Evolutionary conservation across 768 basidiomycete genomes (phyloP).

Genomic region (Udeniomyces megalosporus): DNA sequence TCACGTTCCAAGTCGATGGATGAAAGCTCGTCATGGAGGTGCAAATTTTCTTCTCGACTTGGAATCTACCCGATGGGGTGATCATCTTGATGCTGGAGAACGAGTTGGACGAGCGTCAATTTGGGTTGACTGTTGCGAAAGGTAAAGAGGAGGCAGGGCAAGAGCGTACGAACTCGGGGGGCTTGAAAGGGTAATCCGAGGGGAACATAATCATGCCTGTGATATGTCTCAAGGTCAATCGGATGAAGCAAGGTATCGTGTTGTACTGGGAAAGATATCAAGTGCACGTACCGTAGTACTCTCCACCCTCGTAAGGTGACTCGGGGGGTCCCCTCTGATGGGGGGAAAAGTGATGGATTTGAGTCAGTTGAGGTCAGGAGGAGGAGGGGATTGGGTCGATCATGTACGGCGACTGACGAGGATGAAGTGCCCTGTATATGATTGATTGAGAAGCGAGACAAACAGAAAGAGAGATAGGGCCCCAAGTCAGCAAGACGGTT

Average conservation of each 20-base stretch:
- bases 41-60: conserved; percentile 86
- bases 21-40: conserved; percentile 58
- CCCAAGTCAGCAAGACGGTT: not conserved
- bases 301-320: conserved; percentile 75
- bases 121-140: not conserved
- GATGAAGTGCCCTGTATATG: conserved; percentile 69
- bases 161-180: not conserved
- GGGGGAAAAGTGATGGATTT: too few relatives aligned
- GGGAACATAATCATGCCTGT: conserved; percentile 54
- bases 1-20: conserved; percentile 14
- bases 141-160: not conserved
- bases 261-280: not conserved
- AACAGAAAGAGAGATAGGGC: not conserved
- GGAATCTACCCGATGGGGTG: conserved; percentile 73
- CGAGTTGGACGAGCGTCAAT: conserved; percentile 45
- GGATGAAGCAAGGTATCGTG: not conserved
- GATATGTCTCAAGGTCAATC: not conserved
- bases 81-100: conserved; percentile 88
- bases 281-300: conserved; percentile 55
- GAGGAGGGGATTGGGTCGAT: too few relatives aligned
- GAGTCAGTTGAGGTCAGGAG: too few relatives aligned
- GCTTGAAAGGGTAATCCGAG: conserved; percentile 50
- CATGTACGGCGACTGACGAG: conserved; percentile 44
- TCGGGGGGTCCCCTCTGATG: conserved; percentile 83
- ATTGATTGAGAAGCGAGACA: not conserved